A percentile compares a stretch with the other conserved stretches of the same genome.
Evolutionary conservation across 176 grass and related monocot genomes (phyloP).

Genomic region (Phyllostachys edulis): DNA sequence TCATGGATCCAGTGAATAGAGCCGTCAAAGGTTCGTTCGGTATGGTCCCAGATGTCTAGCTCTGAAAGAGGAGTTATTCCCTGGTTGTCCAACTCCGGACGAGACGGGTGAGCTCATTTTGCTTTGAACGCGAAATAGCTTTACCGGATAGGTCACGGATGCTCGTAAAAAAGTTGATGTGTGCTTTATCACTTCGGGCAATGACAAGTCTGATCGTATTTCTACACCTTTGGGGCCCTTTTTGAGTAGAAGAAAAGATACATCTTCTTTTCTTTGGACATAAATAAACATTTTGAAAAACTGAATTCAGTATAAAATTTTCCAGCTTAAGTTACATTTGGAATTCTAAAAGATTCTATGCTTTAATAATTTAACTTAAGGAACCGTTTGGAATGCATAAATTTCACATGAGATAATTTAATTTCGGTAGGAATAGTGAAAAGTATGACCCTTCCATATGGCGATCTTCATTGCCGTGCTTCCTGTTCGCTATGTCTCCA

Average conservation of each 20-base stretch:
- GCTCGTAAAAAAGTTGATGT: neutral
- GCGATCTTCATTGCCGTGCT: too few relatives aligned
- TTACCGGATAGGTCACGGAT: neutral
- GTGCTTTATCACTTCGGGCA: neutral
- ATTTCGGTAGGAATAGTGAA: neutral
- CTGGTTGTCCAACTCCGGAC: neutral
- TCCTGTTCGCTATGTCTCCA: too few relatives aligned
- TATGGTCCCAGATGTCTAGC: constrained; percentile 1
- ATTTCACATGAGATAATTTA: neutral
- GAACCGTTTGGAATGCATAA: accelerated
- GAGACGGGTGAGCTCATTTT: neutral
- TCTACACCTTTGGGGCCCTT: neutral
- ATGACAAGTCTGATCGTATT: neutral
- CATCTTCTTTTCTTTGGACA: neutral
- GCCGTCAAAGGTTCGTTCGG: constrained; percentile 1
- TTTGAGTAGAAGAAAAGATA: neutral
- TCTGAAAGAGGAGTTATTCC: constrained; percentile 34
- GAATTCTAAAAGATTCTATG: neutral
- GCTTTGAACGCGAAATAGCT: neutral
- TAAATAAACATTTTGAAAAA: neutral
- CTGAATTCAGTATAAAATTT: neutral
- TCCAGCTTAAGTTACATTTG: neutral
- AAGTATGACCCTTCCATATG: too few relatives aligned
- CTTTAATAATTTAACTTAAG: neutral
- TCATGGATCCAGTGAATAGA: neutral